Percentiles rank a stretch among this genome's conserved stretches.
phyloP scores from a whole-genome alignment of 768 basidiomycete species.

The Boletales sp. region DNA sequence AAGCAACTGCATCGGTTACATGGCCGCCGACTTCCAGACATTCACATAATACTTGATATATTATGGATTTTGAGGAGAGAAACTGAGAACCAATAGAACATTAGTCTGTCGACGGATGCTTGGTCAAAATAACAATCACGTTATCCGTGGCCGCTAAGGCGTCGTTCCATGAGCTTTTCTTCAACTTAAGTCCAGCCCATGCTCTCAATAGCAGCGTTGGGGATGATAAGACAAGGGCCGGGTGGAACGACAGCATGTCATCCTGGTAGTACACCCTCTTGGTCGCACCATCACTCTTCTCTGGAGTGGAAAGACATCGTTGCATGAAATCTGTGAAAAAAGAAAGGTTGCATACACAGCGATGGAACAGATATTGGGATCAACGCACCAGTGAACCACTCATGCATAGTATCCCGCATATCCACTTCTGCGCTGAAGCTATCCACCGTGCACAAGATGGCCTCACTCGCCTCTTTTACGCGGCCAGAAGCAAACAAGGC shows the following conservation, averaged over 20 bases:
- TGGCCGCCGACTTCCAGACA: neutral
- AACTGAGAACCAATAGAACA: neutral
- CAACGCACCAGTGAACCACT: neutral
- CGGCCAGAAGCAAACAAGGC: neutral
- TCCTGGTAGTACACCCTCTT: too few species aligned
- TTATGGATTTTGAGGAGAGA: neutral
- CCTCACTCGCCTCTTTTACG: neutral
- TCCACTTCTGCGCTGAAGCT: too few species aligned
- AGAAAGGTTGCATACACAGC: too few species aligned
- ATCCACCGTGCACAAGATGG: neutral
- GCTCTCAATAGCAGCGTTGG: neutral
- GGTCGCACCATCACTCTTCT: too few species aligned
- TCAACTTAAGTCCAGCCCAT: conserved; percentile 1
- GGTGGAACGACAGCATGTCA: too few species aligned
- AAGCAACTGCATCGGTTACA: neutral
- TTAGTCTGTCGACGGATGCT: neutral
- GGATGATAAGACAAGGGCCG: too few species aligned
- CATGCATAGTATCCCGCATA: too few species aligned
- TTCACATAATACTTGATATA: neutral
- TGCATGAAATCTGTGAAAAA: conserved; percentile 1
- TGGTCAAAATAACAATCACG: neutral
- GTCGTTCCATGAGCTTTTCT: neutral
- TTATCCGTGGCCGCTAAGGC: neutral
- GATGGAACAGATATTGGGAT: too few species aligned
- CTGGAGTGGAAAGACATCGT: neutral